Evolutionary conservation across 768 basidiomycete species (phyloP).

Genomic region (Amanita rimosa): DNA sequence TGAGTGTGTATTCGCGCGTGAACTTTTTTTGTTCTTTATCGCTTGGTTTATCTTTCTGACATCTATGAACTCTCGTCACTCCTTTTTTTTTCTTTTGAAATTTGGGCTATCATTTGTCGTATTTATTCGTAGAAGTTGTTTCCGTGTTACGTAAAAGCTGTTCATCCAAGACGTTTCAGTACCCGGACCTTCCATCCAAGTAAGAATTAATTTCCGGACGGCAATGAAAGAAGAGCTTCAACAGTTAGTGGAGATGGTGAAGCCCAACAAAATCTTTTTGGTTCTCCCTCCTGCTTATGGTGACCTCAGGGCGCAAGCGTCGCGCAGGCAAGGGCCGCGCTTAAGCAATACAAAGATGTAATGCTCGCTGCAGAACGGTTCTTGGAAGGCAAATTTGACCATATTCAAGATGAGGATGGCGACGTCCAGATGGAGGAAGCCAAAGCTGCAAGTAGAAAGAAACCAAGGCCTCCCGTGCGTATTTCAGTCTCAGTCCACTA

Average conservation of each 20-base stretch:
- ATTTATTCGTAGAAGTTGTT: not conserved
- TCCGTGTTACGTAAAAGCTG: not conserved
- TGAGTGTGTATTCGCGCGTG: not conserved
- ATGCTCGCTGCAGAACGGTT: conserved; percentile 85
- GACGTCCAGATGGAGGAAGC: conserved; percentile 33
- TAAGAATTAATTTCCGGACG: not conserved
- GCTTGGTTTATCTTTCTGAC: not conserved
- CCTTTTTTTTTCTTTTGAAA: not conserved
- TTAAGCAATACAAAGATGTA: conserved; percentile 77
- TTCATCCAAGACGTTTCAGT: not conserved
- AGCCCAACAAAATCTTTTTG: conserved; percentile 5
- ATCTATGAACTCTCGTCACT: not conserved
- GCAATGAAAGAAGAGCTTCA: conserved; percentile 38
- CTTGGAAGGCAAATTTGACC: conserved; percentile 76
- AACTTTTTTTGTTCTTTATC: not conserved
- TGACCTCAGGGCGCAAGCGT: conserved; percentile 62
- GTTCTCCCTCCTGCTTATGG: not conserved
- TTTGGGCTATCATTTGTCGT: not conserved
- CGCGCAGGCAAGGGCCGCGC: conserved; percentile 74
- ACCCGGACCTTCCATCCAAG: not conserved
- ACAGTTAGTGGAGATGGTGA: conserved; percentile 46
- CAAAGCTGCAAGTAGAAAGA: conserved; percentile 8
- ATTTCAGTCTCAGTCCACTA: not conserved
- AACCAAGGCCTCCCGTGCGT: conserved; percentile 18
- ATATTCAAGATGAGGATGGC: conserved; percentile 43